phyloP scores from a whole-genome alignment of 192 early-diverging fungal genomes.

The Cladochytrium replicatum region DNA sequence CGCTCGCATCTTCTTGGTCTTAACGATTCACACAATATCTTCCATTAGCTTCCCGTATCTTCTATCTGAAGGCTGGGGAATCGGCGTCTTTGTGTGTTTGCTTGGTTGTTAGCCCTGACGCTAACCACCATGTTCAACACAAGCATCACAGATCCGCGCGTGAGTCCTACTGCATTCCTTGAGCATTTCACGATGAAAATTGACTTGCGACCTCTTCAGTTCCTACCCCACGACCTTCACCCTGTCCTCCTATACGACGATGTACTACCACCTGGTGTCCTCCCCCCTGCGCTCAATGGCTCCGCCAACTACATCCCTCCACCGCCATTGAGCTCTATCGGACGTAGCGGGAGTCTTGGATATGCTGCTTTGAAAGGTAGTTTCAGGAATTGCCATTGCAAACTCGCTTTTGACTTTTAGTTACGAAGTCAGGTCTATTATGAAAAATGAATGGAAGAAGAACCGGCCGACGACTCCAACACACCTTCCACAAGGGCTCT shows the following conservation, averaged over 20 bases:
- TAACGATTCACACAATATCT: not conserved
- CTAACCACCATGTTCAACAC: slow-evolving; percentile 21
- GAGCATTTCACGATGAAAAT: not conserved
- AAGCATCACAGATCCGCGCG: slow-evolving; percentile 31
- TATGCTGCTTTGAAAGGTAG: not conserved
- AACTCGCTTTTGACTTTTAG: too few relatives aligned
- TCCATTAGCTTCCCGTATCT: slow-evolving; percentile 8
- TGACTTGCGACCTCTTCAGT: not conserved
- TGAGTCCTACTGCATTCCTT: slow-evolving; percentile 8
- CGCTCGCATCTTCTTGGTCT: not conserved
- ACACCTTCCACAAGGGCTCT: too few relatives aligned
- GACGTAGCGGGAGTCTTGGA: too few relatives aligned
- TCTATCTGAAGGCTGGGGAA: not conserved
- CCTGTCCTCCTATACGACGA: slow-evolving; percentile 1
- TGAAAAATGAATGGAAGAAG: too few relatives aligned
- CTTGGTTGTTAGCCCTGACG: slow-evolving; percentile 18
- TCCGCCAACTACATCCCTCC: not conserved
- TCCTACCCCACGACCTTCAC: not conserved
- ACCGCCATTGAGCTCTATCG: too few relatives aligned
- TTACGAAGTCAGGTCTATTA: too few relatives aligned
- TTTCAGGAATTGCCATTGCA: not conserved
- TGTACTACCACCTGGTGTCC: not conserved
- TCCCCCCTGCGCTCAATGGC: not conserved
- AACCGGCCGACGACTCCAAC: too few relatives aligned
- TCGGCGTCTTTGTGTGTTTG: slow-evolving; percentile 17